Percentiles rank a stretch among this genome's conserved stretches.
Evolutionary conservation across 129 eudicot species (phyloP).

Genomic region (Tanacetum coccineum): DNA sequence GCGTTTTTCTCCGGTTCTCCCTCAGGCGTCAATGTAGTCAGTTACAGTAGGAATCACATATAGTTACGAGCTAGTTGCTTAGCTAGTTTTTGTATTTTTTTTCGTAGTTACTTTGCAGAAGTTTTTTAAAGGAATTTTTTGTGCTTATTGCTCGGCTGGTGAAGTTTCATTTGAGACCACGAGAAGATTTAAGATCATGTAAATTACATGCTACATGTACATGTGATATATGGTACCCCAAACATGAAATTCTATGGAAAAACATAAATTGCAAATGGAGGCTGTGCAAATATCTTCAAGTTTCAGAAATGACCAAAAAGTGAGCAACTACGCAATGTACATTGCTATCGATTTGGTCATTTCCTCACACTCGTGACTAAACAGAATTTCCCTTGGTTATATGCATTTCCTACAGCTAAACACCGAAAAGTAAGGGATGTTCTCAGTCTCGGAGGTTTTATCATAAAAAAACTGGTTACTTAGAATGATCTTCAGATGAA

Average conservation of each 20-base stretch:
- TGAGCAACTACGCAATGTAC: neutral
- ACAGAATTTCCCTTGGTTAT: slow-evolving; percentile 13
- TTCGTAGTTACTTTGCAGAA: too few relatives aligned
- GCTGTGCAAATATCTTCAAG: neutral
- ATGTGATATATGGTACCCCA: neutral
- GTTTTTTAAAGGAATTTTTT: too few relatives aligned
- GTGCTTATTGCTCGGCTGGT: too few relatives aligned
- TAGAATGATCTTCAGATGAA: slow-evolving; percentile 2
- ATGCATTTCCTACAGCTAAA: slow-evolving; percentile 25
- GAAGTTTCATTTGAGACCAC: too few relatives aligned
- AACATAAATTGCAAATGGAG: neutral
- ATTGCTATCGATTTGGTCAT: neutral
- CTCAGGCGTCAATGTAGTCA: too few relatives aligned
- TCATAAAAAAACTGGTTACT: slow-evolving; percentile 24
- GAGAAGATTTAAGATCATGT: too few relatives aligned
- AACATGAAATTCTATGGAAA: neutral
- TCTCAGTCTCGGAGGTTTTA: slow-evolving; percentile 11
- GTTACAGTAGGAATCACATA: too few relatives aligned
- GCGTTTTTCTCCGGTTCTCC: too few relatives aligned
- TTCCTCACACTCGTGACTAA: slow-evolving; percentile 12
- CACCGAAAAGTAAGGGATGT: slow-evolving; percentile 9
- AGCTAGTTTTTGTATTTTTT: too few relatives aligned
- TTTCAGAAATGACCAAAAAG: neutral
- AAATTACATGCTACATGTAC: too few relatives aligned
- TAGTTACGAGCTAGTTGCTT: too few relatives aligned